Evolutionary conservation across 2,329 filamentous ascomycete species (phyloP).

Genomic region (Xylaria sp.): DNA sequence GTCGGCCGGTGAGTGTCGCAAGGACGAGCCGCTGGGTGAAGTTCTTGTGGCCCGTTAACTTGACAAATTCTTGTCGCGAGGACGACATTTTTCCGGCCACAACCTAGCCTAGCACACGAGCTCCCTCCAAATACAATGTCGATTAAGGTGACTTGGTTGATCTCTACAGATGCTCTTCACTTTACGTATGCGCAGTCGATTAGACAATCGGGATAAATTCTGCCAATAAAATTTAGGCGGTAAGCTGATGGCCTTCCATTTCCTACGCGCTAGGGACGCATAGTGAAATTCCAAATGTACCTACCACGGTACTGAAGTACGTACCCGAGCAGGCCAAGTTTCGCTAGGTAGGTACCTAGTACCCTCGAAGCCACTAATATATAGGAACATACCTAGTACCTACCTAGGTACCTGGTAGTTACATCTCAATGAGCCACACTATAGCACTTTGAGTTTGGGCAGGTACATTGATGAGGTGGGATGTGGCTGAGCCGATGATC

Average conservation of each 20-base stretch:
- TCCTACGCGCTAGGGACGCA: neutral
- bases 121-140: constrained; percentile 3
- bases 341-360: neutral
- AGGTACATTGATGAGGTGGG: no score
- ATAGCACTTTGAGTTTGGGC: no score
- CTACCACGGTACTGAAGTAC: no score
- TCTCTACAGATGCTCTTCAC: neutral
- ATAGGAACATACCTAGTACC: no score
- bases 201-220: constrained; percentile 35
- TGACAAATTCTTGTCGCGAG: constrained; percentile 61
- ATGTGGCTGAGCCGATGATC: no score
- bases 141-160: constrained; percentile 2
- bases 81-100: constrained; percentile 37
- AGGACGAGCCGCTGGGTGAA: constrained; percentile 86
- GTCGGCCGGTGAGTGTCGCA: constrained; percentile 86
- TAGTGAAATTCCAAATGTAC: no score
- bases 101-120: constrained; percentile 6
- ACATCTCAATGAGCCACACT: neutral
- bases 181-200: no score
- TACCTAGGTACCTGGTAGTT: neutral
- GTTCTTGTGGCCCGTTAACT: constrained; percentile 83
- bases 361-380: no score
- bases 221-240: constrained; percentile 43
- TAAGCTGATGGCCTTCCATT: constrained; percentile 19
- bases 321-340: no score